Evolutionary conservation across 2,329 filamentous ascomycete species (phyloP).

Genomic region (Xylaria digitata): DNA sequence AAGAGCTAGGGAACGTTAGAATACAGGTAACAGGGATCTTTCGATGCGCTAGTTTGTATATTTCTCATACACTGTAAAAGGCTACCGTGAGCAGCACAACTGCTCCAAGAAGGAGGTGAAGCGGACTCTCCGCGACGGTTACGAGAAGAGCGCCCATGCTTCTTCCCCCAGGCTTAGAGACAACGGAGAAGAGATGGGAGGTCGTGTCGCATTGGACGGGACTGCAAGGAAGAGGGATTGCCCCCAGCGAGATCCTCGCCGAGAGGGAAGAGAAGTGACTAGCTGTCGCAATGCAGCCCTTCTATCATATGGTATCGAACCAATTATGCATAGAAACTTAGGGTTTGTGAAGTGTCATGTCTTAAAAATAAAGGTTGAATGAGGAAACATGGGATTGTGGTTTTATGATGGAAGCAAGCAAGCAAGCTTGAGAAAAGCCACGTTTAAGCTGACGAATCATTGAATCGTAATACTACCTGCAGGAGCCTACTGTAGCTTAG

Average conservation of each 20-base stretch:
- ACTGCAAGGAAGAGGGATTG: slow-evolving; percentile 16
- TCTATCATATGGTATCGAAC: not conserved
- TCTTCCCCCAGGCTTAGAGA: not conserved
- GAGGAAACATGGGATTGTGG: slow-evolving; percentile 3
- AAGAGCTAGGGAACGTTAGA: slow-evolving; percentile 64
- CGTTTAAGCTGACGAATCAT: slow-evolving; percentile 39
- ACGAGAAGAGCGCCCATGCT: slow-evolving; percentile 42
- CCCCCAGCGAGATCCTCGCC: slow-evolving; percentile 34
- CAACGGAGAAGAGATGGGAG: not conserved
- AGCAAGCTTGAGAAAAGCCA: slow-evolving; percentile 37
- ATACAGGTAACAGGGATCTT: slow-evolving; percentile 29
- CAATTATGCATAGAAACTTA: not conserved
- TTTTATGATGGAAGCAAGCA: slow-evolving; percentile 6
- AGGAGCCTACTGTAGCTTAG: not conserved
- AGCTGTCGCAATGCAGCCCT: not conserved
- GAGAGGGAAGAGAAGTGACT: slow-evolving; percentile 14
- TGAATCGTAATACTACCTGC: slow-evolving; percentile 12
- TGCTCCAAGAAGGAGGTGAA: slow-evolving; percentile 53
- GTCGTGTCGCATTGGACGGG: slow-evolving; percentile 19
- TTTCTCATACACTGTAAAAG: slow-evolving; percentile 54
- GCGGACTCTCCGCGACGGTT: slow-evolving; percentile 52
- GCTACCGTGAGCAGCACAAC: slow-evolving; percentile 50
- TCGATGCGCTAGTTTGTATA: not conserved
- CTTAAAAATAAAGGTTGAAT: not conserved
- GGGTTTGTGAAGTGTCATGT: not conserved